Base-by-base conservation (phyloP, 2,329 filamentous ascomycete genomes). In the Venturia carpophila region DNA sequence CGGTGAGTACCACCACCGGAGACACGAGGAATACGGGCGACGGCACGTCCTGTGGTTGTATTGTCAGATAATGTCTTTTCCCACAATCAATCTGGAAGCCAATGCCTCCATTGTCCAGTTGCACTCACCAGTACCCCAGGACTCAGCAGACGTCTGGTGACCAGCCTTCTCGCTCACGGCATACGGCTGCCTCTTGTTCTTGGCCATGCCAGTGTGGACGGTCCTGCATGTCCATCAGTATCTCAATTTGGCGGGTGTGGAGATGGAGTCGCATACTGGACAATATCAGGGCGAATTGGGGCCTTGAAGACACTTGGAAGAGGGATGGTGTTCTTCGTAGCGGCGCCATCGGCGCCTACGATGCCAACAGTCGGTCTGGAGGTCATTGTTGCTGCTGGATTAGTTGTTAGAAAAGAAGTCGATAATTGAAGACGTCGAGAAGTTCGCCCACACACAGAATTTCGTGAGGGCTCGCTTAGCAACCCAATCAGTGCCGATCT, bases 131-230 rank as follows among this genome's bases (percentile, higher is more conserved):
- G 93, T 97, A 88, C 93, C 93, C 94, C 94, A 99, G 73, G 95
- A 99, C 87, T 99, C 94, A 79, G 94, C 94, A 82, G 91, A 96
- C 79, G 94, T 99, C 86, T 99, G 94, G 85, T 99, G 94, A 85
- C 94, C 94, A 79, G 94, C 94, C 90, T 99, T 99, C 90, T 97
- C 93, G 89, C 92, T 96, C 86, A 99, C 94, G 77, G 94, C 87
- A 82, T 99, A 99, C 74, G 94, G 92, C 84, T 99, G 94, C 80
- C 94, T 90, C 89, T 96, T 97, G 89, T 99, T 99, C 91, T 99
- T 99, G 80, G 93, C 93, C 86, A 99, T 95, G 77, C 94, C 94
- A 77, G 91, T 96, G 89, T 99, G 94, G 76, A 97, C 87, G 72
- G 80, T 80, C 79, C 83, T 85, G 71, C 64, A 68, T 42, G 60